Percentiles rank a stretch among this genome's conserved stretches.
Conservation (phyloP, 2,329 filamentous ascomycete species). For the Colletotrichum spaethianum region DNA sequence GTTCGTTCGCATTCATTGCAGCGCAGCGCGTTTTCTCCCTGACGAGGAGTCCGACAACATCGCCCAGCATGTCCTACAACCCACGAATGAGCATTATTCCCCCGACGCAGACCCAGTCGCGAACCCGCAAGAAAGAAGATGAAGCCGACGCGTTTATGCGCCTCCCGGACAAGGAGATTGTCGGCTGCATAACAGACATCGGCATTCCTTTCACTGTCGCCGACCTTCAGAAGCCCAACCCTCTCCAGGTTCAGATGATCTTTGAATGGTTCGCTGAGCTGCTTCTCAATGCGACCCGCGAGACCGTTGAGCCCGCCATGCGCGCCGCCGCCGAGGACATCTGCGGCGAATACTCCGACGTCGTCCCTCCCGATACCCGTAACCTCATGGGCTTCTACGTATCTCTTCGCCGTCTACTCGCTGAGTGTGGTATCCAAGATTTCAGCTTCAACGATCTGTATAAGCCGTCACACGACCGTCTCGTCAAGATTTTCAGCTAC, state of each 20-base stretch:
- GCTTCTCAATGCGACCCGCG: conserved; percentile 92
- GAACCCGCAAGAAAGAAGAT: conserved; percentile 71
- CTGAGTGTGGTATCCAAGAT: conserved; percentile 92
- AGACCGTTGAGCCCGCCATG: conserved; percentile 96
- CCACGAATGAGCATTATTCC: conserved; percentile 74
- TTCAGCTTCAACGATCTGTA: conserved; percentile 95
- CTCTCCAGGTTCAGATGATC: conserved; percentile 94
- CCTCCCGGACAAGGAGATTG: conserved; percentile 83
- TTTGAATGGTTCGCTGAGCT: conserved; percentile 98
- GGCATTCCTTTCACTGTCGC: conserved; percentile 89
- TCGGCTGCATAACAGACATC: conserved; percentile 97
- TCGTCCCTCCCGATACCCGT: conserved; percentile 88
- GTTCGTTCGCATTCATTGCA: conserved; percentile 1
- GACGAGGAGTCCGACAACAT: neutral
- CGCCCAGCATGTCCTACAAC: conserved; percentile 69
- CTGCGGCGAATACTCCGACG: conserved; percentile 86
- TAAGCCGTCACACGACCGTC: conserved; percentile 88
- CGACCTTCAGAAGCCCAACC: conserved; percentile 94
- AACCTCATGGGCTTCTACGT: conserved; percentile 98
- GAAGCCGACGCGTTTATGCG: conserved; percentile 73
- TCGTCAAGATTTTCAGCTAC: conserved; percentile 97
- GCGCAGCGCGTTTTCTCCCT: neutral
- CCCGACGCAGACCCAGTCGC: conserved; percentile 62
- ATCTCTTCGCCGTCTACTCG: conserved; percentile 82
- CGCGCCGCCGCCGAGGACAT: conserved; percentile 90